phyloP scores from a whole-genome alignment of 148 eudicot species.

The Polygonum aviculare region DNA sequence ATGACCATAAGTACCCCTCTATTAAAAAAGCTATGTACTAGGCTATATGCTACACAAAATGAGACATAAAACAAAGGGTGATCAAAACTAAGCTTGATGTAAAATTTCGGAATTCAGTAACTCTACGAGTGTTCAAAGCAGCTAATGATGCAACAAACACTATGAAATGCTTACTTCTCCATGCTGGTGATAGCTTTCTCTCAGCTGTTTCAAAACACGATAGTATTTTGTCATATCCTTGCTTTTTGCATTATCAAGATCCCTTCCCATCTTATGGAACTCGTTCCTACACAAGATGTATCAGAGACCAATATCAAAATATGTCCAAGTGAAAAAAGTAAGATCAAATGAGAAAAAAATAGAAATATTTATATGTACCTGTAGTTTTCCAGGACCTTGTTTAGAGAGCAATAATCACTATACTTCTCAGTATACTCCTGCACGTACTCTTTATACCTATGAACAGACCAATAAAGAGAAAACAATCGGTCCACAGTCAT shows the following conservation, averaged over 20 bases:
- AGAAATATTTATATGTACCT: slow-evolving; percentile 29
- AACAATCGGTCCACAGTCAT: background rate
- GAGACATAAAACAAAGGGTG: background rate
- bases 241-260: slow-evolving; percentile 68
- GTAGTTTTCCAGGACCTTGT: slow-evolving; percentile 62
- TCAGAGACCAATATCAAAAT: background rate
- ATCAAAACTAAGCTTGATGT: background rate
- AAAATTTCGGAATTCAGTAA: background rate
- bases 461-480: background rate
- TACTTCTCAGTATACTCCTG: slow-evolving; percentile 85
- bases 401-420: slow-evolving; percentile 59
- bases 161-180: slow-evolving; percentile 50
- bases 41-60: slow-evolving; percentile 1
- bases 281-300: slow-evolving; percentile 39
- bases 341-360: background rate
- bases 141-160: background rate
- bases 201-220: slow-evolving; percentile 47
- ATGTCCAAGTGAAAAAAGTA: slow-evolving; percentile 3
- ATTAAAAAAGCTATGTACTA: background rate
- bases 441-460: slow-evolving; percentile 74
- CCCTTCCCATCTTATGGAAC: slow-evolving; percentile 61
- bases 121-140: slow-evolving; percentile 6
- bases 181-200: slow-evolving; percentile 70
- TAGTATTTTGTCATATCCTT: slow-evolving; percentile 56
- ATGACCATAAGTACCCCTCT: background rate